Base-by-base conservation (phyloP, 805 yeast species). In the Ogataea allantospora region DNA sequence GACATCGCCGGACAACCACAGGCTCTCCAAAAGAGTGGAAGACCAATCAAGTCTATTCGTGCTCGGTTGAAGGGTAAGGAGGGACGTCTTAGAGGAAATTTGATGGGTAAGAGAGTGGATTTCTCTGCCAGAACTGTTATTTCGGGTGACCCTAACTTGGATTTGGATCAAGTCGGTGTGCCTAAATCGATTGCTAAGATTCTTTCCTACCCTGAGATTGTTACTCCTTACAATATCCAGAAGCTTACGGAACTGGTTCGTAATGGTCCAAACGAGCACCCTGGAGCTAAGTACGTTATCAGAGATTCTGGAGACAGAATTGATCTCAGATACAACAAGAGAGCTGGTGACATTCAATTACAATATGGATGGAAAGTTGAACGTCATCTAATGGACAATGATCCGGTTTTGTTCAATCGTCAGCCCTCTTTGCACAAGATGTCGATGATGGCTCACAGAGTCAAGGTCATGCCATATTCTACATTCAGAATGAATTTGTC, bases 401-500 rank as follows among this genome's bases (percentile, higher is more conserved):
- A 93, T 62, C 98, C 99, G 3, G 99, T 93, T 22, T 74, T 93
- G 55, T 93, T 93, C 74, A 93, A 93, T 64, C 95, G 99, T 74
- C 99, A 93, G 71, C 99, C 99, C 33, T 93, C 99, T 30, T 74
- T 93, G 64, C 99, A 93, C 70, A 93, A 95, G 65, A 93, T 93
- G 98, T 91, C 98, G 38, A 93, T 93, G 99, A 93, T 93, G 98
- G 95, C 96, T 12, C 99, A 93, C 63, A 78, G 96, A 67, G 99
- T 93, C 24, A 88, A 86, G 60, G 99, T 93, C 31, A 88, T 93
- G 96, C 99, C 99, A 9, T 93, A 88, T 61, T 89, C 98, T 6
- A 93, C 99, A 0, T 93, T 93, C 73, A 78, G 99, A 69, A 73
- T 93, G 69, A 93, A 93, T 60, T 71, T 93, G 61, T 93, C 98